Evolutionary conservation across 78 protist species (phyloP).

Genomic region (Dictyostelium firmibasis): DNA sequence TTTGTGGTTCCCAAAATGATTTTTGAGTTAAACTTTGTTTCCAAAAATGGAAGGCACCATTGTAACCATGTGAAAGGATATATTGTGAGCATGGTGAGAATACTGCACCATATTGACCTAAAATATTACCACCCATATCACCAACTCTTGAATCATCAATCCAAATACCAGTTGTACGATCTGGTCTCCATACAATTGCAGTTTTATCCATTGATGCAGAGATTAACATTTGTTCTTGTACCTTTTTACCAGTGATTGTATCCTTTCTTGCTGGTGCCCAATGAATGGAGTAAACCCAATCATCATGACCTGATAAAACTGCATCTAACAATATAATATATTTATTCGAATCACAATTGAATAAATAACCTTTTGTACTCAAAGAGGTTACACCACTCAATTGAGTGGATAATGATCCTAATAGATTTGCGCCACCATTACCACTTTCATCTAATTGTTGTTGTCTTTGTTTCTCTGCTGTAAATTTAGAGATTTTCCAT

Average conservation of each 20-base stretch:
- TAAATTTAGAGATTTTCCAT: constrained; percentile 41
- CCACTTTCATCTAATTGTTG: not conserved
- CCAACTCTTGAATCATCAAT: constrained; percentile 72
- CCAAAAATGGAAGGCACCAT: constrained; percentile 83
- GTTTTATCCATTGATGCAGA: constrained; percentile 85
- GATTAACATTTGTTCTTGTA: constrained; percentile 52
- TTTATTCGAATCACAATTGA: constrained; percentile 9
- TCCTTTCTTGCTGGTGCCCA: constrained; percentile 55
- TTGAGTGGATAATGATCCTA: constrained; percentile 5
- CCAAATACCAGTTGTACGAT: constrained; percentile 74
- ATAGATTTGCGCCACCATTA: not conserved
- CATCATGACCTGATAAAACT: constrained; percentile 81
- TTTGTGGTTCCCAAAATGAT: constrained; percentile 60
- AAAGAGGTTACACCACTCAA: constrained; percentile 32
- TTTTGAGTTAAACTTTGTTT: not conserved
- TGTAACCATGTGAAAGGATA: constrained; percentile 77
- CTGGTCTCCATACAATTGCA: constrained; percentile 76
- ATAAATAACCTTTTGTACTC: constrained; percentile 49
- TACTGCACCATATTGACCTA: constrained; percentile 72
- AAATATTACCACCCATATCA: constrained; percentile 84
- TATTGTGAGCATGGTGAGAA: constrained; percentile 36
- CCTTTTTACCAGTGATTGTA: not conserved
- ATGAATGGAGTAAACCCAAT: constrained; percentile 68
- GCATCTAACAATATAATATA: constrained; percentile 47
- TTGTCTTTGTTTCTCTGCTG: not conserved